phyloP scores from a whole-genome alignment of 2,329 filamentous ascomycete species.

The Scopulariopsis brevicaulis region DNA sequence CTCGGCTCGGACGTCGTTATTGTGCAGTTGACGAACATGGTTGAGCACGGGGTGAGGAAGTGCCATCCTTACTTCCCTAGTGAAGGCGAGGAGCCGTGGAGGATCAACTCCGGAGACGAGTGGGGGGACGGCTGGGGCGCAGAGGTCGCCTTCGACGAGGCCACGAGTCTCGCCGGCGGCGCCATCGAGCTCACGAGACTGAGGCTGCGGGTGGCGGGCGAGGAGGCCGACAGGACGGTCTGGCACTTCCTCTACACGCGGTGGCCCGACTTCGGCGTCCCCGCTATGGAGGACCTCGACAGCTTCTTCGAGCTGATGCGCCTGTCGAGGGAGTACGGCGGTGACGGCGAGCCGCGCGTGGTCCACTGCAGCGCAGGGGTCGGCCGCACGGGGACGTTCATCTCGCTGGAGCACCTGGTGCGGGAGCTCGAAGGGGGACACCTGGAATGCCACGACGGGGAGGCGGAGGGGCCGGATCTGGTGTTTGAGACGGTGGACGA shows the following conservation, averaged over 20 bases:
- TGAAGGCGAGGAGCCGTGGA: constrained; percentile 32
- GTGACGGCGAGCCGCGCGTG: constrained; percentile 50
- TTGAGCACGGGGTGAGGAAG: constrained; percentile 68
- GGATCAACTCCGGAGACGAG: constrained; percentile 51
- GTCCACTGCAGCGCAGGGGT: constrained; percentile 87
- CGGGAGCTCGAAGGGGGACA: constrained; percentile 68
- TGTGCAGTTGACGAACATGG: constrained; percentile 87
- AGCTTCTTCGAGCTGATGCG: constrained; percentile 60
- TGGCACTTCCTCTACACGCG: constrained; percentile 78
- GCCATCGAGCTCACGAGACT: constrained; percentile 68
- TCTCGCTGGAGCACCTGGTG: constrained; percentile 85
- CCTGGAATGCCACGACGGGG: constrained; percentile 35
- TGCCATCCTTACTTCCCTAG: constrained; percentile 82
- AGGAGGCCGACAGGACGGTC: constrained; percentile 47
- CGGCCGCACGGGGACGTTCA: constrained; percentile 89
- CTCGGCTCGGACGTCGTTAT: constrained; percentile 62
- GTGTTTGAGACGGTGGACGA: constrained; percentile 70
- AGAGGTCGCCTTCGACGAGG: constrained; percentile 53
- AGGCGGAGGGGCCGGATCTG: constrained; percentile 33
- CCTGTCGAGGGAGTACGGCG: constrained; percentile 43
- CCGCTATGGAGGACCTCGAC: constrained; percentile 53
- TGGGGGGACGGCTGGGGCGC: constrained; percentile 59
- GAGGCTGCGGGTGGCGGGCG: constrained; percentile 37
- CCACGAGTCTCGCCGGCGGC: constrained; percentile 42
- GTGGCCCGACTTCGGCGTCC: constrained; percentile 88